phyloP scores from a whole-genome alignment of 441 rosid genomes.

The Jatropha multifida region DNA sequence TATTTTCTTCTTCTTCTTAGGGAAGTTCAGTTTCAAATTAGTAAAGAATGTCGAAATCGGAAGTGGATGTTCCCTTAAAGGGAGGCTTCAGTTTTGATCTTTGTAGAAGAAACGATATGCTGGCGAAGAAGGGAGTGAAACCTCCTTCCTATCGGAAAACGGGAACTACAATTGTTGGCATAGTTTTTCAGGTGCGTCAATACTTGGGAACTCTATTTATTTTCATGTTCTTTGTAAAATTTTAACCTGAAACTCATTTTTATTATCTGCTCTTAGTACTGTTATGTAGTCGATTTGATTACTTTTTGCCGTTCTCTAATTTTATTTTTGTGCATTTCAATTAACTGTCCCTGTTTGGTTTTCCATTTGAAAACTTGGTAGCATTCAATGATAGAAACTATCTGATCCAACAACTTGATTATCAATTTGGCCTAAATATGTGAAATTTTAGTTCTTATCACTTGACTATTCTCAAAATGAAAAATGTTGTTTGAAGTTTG shows the following conservation, averaged over 20 bases:
- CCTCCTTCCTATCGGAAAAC: slow-evolving; percentile 81
- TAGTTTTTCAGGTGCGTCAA: slow-evolving; percentile 66
- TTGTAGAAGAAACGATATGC: slow-evolving; percentile 83
- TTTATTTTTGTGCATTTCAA: too few relatives aligned
- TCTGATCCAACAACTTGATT: neutral
- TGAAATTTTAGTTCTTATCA: neutral
- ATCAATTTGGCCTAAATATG: neutral
- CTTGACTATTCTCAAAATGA: neutral
- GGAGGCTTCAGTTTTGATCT: slow-evolving; percentile 96
- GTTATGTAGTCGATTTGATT: neutral
- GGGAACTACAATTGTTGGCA: slow-evolving; percentile 94
- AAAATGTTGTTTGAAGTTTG: neutral
- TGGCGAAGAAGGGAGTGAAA: slow-evolving; percentile 61
- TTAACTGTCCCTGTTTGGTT: too few relatives aligned
- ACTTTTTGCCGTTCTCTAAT: neutral
- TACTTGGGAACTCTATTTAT: neutral
- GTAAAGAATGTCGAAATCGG: slow-evolving; percentile 42
- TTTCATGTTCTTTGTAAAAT: neutral
- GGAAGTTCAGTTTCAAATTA: neutral
- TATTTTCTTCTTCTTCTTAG: neutral
- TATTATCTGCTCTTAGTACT: neutral
- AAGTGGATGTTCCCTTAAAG: slow-evolving; percentile 54
- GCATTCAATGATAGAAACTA: too few relatives aligned
- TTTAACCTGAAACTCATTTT: neutral
- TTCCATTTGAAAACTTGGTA: too few relatives aligned